phyloP scores from a whole-genome alignment of 495 filamentous ascomycete genomes.

The Annulohypoxylon stygium region DNA sequence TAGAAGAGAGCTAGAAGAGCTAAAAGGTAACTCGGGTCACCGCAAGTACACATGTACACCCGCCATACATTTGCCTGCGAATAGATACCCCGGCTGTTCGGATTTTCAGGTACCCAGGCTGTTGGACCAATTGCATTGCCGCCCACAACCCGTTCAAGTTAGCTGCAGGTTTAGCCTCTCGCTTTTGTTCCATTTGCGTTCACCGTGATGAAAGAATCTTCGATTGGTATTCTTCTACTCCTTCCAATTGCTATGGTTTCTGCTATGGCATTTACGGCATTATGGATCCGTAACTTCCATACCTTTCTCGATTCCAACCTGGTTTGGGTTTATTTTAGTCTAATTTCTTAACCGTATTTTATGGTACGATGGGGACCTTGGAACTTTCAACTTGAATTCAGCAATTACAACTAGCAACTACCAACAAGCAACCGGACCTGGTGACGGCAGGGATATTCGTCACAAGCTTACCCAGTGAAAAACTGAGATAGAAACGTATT shows the following conservation, averaged over 20 bases:
- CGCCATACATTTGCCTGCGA: constrained; percentile 21
- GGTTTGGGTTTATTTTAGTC: background rate
- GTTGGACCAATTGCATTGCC: constrained; percentile 46
- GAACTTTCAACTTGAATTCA: no score
- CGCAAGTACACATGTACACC: constrained; percentile 39
- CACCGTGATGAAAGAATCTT: constrained; percentile 50
- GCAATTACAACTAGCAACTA: no score
- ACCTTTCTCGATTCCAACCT: background rate
- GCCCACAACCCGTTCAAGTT: constrained; percentile 47
- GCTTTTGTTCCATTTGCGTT: constrained; percentile 49
- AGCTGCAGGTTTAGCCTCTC: constrained; percentile 48
- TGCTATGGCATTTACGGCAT: background rate
- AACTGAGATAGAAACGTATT: background rate
- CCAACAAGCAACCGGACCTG: background rate
- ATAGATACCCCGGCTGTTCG: constrained; percentile 31
- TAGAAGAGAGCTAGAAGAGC: background rate
- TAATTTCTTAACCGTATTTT: constrained; percentile 30
- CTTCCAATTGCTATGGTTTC: background rate
- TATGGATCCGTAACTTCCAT: background rate
- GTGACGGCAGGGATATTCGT: constrained; percentile 35
- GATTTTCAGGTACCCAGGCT: constrained; percentile 54
- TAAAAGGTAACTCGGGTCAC: constrained; percentile 36
- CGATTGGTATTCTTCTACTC: constrained; percentile 31
- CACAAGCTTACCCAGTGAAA: constrained; percentile 14
- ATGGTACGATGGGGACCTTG: constrained; percentile 30